Evolutionary conservation across 495 filamentous ascomycete genomes (phyloP).

Genomic region (Penicillium desertorum): DNA sequence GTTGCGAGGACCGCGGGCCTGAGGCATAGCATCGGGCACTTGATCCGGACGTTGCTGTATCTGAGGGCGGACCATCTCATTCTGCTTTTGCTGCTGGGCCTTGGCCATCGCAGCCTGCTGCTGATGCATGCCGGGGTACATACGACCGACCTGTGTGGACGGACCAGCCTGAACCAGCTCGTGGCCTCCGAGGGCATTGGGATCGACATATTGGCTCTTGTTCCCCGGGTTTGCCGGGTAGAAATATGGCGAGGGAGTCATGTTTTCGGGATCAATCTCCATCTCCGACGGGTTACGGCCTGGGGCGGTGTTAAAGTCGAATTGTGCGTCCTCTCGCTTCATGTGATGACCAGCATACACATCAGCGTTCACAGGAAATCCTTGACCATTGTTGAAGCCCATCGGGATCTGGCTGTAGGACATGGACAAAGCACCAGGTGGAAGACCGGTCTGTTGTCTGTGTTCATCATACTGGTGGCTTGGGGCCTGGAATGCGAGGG

Average conservation of each 20-base stretch:
- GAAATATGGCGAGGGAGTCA: constrained; percentile 60
- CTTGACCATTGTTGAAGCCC: constrained; percentile 50
- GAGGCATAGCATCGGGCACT: constrained; percentile 27
- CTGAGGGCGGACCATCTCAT: constrained; percentile 60
- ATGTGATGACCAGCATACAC: constrained; percentile 48
- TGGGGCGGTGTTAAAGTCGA: constrained; percentile 58
- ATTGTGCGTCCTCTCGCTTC: constrained; percentile 49
- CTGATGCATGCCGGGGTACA: constrained; percentile 90
- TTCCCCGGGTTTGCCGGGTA: constrained; percentile 37
- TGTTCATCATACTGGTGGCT: constrained; percentile 92
- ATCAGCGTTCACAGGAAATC: constrained; percentile 47
- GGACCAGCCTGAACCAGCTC: constrained; percentile 48
- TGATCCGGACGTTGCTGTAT: constrained; percentile 46
- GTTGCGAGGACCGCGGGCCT: constrained; percentile 47
- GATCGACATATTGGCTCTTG: constrained; percentile 62
- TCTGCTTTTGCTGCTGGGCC: constrained; percentile 66
- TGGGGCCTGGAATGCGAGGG: constrained; percentile 67
- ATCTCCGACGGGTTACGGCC: constrained; percentile 53
- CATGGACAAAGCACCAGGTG: constrained; percentile 71
- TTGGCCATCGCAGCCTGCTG: constrained; percentile 81
- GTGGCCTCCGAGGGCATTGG: constrained; percentile 64
- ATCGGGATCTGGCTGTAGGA: constrained; percentile 61
- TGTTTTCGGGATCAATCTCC: constrained; percentile 55
- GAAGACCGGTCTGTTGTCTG: constrained; percentile 87
- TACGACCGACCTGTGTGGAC: constrained; percentile 61